These are phyloP conservation scores for Cystobasidium sp. DNA, from an alignment of 1,284 basidiomycete genomes.

Conservation along the genomic window DNA sequence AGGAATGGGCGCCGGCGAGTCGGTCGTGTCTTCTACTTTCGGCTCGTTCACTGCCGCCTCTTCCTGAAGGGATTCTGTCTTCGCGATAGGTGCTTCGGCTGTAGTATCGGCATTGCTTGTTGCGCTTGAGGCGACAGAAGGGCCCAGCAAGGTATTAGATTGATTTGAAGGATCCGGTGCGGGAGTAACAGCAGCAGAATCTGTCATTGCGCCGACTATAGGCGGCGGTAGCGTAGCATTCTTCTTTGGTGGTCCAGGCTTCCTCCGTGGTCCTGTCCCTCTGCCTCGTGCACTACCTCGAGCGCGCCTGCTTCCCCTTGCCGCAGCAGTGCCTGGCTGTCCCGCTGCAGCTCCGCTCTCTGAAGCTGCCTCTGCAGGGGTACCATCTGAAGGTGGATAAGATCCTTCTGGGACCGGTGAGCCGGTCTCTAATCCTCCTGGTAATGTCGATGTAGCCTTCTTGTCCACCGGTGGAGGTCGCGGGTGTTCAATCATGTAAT, in stretches of 20 bases:
- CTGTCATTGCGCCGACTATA: not conserved
- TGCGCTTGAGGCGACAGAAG: not conserved
- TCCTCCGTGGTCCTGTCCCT: slow-evolving; percentile 17
- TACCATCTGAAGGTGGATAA: slow-evolving; percentile 28
- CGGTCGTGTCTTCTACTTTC: slow-evolving; percentile 1
- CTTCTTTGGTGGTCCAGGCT: slow-evolving; percentile 40
- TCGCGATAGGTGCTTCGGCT: not conserved
- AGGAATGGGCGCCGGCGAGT: not conserved
- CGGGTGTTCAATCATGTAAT: slow-evolving; percentile 36
- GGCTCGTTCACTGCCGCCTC: not conserved
- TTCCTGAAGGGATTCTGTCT: not conserved
- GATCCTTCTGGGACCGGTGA: slow-evolving; percentile 32
- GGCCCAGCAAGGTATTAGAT: no score
- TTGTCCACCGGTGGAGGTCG: slow-evolving; percentile 35
- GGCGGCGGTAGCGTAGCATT: slow-evolving; percentile 14
- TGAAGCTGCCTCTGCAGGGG: slow-evolving; percentile 18
- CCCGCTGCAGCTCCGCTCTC: not conserved
- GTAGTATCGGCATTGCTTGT: not conserved
- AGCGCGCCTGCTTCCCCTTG: not conserved
- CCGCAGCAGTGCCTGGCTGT: not conserved
- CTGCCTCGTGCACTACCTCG: slow-evolving; percentile 4
- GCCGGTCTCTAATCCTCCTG: slow-evolving; percentile 13
- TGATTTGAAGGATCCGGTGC: not conserved
- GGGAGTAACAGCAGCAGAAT: not conserved
- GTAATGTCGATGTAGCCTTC: slow-evolving; percentile 3